Conservation (phyloP, 768 basidiomycete genomes). For the Lentinula aciculospora region DNA sequence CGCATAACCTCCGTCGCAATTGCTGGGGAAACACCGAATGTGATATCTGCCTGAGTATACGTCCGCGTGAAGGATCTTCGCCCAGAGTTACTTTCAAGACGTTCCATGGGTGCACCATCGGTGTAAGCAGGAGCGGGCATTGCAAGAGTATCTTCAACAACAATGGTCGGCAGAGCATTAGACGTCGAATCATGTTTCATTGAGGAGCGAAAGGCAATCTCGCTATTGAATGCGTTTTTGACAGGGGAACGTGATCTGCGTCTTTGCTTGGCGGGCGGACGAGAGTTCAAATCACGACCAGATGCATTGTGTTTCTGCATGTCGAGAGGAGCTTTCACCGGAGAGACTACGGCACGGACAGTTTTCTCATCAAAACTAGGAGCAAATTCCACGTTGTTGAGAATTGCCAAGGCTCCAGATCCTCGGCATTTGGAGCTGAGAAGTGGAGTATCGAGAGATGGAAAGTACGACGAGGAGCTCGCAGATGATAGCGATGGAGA, state of each 20-base stretch:
- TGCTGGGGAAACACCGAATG: conserved; percentile 1
- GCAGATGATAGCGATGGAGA: neutral
- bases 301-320: neutral
- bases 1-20: neutral
- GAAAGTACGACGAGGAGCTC: neutral
- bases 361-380: neutral
- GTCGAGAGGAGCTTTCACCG: neutral
- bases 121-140: neutral
- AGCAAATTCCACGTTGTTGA: neutral
- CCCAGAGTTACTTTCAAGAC: neutral
- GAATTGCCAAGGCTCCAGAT: neutral
- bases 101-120: conserved; percentile 1
- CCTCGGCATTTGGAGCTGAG: neutral
- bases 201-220: neutral
- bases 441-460: neutral
- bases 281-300: neutral
- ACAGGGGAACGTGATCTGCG: neutral
- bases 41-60: neutral
- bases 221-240: neutral
- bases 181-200: neutral
- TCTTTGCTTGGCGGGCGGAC: neutral
- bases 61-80: conserved; percentile 1
- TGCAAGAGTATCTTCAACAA: neutral
- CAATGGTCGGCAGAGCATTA: neutral
- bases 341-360: neutral